These are phyloP conservation scores for Cadophora luteo-olivacea DNA, from an alignment of 2,329 filamentous ascomycete species.

Conservation along the genomic window DNA sequence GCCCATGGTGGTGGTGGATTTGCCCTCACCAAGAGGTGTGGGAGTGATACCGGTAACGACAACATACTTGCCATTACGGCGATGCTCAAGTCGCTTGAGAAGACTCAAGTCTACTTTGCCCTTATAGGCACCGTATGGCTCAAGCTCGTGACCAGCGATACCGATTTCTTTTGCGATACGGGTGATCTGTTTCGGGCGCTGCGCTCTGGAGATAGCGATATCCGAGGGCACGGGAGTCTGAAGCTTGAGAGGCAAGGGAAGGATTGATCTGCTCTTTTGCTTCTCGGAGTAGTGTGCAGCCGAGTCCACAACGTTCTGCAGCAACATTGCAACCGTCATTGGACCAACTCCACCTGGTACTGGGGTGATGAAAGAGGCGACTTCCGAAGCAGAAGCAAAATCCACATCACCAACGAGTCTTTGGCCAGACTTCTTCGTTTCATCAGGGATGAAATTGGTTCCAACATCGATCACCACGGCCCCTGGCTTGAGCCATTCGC, in stretches of 20 bases:
- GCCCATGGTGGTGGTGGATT: constrained; percentile 97
- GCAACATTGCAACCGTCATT: constrained; percentile 98
- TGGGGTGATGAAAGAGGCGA: constrained; percentile 92
- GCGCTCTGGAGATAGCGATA: constrained; percentile 87
- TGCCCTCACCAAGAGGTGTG: constrained; percentile 94
- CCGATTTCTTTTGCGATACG: constrained; percentile 85
- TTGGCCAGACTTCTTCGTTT: constrained; percentile 89
- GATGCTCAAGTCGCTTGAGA: constrained; percentile 84
- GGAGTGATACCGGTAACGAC: constrained; percentile 96
- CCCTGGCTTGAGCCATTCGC: constrained; percentile 93
- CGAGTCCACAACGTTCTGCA: constrained; percentile 93
- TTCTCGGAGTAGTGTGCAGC: constrained; percentile 82
- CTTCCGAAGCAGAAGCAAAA: constrained; percentile 80
- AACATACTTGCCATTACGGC: constrained; percentile 87
- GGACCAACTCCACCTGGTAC: constrained; percentile 96
- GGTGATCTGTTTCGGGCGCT: constrained; percentile 91
- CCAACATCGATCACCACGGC: constrained; percentile 98
- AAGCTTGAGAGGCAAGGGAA: constrained; percentile 83
- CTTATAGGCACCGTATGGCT: constrained; percentile 95
- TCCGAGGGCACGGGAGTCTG: constrained; percentile 89
- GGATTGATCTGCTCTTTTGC: constrained; percentile 80
- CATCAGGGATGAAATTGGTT: constrained; percentile 92
- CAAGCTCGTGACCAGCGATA: constrained; percentile 86
- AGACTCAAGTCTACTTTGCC: constrained; percentile 89
- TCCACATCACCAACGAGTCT: constrained; percentile 95